Conservation (phyloP, 208 protist genomes). For the Leishmania braziliensis region DNA sequence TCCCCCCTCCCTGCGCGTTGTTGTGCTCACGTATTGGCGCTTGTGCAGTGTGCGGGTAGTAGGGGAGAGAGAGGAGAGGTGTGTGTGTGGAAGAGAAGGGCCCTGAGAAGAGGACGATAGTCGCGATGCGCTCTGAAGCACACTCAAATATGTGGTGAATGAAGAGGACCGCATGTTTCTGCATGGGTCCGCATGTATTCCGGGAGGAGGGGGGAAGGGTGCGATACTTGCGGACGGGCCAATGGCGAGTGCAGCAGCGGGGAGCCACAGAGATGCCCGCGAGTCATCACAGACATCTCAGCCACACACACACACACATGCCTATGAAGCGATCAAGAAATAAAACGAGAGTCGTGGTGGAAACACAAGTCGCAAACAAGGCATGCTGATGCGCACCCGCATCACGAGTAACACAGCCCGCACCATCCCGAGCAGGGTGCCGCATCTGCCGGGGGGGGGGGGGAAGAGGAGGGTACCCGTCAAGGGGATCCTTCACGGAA, state of each 20-base stretch:
- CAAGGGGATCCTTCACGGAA: neutral
- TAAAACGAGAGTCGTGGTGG: neutral
- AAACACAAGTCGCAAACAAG: neutral
- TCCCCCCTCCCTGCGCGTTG: neutral
- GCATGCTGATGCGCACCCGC: neutral
- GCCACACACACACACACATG: neutral
- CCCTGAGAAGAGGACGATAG: neutral
- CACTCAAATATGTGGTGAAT: neutral
- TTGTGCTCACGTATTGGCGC: neutral
- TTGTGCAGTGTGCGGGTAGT: neutral
- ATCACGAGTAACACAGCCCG: neutral
- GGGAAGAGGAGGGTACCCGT: neutral
- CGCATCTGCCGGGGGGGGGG: neutral
- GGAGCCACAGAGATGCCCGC: neutral
- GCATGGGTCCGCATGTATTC: slow-evolving; percentile 2
- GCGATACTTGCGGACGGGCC: neutral
- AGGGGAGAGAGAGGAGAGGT: neutral
- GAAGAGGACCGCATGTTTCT: neutral
- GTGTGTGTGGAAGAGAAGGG: neutral
- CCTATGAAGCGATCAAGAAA: neutral
- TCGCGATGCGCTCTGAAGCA: neutral
- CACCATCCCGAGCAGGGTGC: neutral
- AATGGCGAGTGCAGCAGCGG: neutral
- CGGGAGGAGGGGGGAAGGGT: neutral
- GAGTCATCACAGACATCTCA: neutral